Evolutionary conservation across 2,329 filamentous ascomycete species (phyloP).

Genomic region (Aphanocladium album): DNA sequence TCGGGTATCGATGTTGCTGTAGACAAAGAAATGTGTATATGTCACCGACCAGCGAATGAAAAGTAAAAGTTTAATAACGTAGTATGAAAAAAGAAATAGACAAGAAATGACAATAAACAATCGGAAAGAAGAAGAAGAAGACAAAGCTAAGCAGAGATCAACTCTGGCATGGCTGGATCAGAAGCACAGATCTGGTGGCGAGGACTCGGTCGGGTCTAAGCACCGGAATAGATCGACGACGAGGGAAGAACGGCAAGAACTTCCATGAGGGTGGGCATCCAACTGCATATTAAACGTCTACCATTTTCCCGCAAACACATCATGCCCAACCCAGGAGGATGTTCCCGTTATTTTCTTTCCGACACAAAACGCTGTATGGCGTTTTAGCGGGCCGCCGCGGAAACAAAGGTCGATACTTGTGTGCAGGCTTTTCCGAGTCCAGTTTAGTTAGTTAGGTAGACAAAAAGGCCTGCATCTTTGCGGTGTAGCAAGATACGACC

Average conservation of each 20-base stretch:
- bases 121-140: slow-evolving; percentile 14
- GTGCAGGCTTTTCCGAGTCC: neutral
- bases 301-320: neutral
- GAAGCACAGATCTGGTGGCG: neutral
- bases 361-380: slow-evolving; percentile 3
- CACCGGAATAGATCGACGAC: slow-evolving; percentile 11
- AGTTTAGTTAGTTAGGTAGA: too few relatives aligned
- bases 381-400: slow-evolving; percentile 7
- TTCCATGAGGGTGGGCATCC: neutral
- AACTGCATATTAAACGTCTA: neutral
- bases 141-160: slow-evolving; percentile 12
- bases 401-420: neutral
- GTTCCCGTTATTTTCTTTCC: neutral
- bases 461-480: too few relatives aligned
- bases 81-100: slow-evolving; percentile 14
- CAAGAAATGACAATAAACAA: slow-evolving; percentile 11
- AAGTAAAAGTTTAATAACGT: slow-evolving; percentile 6
- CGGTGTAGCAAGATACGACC: too few relatives aligned
- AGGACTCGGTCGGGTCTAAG: neutral
- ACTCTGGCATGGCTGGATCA: neutral
- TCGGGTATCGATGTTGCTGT: neutral
- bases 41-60: slow-evolving; percentile 16
- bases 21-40: neutral
- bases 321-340: neutral
- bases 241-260: slow-evolving; percentile 2